These are phyloP conservation scores for Cinchona pubescens DNA, from an alignment of 257 asterid species.

Conservation along the genomic window DNA sequence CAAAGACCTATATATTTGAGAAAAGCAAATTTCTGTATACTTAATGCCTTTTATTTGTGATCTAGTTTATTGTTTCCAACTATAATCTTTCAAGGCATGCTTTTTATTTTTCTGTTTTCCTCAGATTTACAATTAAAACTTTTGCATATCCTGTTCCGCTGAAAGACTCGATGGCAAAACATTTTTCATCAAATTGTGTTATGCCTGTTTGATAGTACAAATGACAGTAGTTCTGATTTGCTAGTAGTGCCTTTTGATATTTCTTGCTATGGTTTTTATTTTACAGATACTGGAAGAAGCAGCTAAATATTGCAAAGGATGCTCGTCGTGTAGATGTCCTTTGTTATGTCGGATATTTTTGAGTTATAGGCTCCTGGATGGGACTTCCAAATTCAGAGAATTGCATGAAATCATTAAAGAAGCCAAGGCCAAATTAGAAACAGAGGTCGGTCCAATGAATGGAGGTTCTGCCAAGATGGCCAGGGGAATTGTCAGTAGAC, in stretches of 20 bases:
- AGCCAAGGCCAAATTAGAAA: constrained; percentile 75
- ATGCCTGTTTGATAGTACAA: not conserved
- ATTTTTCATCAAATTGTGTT: not conserved
- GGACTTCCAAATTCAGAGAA: constrained; percentile 71
- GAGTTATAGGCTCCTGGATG: constrained; percentile 77
- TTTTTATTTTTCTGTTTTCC: not conserved
- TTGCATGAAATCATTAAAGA: constrained; percentile 71
- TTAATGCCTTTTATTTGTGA: not conserved
- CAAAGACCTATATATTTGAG: not conserved
- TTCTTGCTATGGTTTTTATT: constrained; percentile 17
- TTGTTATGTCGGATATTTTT: constrained; percentile 69
- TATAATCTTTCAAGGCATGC: not conserved
- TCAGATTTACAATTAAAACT: not conserved
- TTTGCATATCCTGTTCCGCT: not conserved
- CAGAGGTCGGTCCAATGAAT: constrained; percentile 77
- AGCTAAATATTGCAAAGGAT: constrained; percentile 73
- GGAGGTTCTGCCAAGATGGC: constrained; percentile 89
- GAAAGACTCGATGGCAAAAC: not conserved
- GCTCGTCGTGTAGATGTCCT: constrained; percentile 84
- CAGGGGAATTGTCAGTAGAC: constrained; percentile 87
- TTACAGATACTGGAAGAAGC: constrained; percentile 88
- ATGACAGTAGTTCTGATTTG: constrained; percentile 5
- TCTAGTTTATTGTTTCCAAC: not conserved
- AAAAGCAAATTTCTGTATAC: not conserved
- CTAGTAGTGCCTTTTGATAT: not conserved